Conservation (phyloP, 345 rosid species). For the Erysimum cheiranthoides region DNA sequence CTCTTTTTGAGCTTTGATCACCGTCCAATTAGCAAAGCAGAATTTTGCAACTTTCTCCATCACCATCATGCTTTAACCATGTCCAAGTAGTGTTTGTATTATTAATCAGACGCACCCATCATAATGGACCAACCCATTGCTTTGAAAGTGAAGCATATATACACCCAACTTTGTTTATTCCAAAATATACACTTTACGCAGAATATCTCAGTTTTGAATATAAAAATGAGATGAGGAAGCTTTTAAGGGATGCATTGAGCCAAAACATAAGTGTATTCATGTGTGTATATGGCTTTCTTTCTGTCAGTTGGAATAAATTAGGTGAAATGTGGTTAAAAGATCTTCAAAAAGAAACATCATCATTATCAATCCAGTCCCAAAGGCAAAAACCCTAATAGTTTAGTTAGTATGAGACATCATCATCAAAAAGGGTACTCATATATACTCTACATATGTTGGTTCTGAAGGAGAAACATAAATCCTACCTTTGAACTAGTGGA, state of each 20-base stretch:
- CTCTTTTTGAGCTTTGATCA: constrained; percentile 30
- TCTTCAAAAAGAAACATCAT: constrained; percentile 23
- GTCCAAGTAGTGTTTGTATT: constrained; percentile 19
- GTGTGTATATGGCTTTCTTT: constrained; percentile 26
- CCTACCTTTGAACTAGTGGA: constrained; percentile 5
- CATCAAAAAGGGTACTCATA: constrained; percentile 8
- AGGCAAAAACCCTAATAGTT: constrained; percentile 8
- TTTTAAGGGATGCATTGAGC: constrained; percentile 40
- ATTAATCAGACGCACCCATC: constrained; percentile 34
- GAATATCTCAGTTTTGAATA: background rate
- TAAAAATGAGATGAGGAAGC: constrained; percentile 39
- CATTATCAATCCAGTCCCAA: constrained; percentile 19
- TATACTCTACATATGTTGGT: constrained; percentile 25
- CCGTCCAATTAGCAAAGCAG: constrained; percentile 44
- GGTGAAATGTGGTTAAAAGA: constrained; percentile 20
- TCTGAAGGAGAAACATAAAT: constrained; percentile 10
- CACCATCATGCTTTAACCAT: constrained; percentile 35
- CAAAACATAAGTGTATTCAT: constrained; percentile 38
- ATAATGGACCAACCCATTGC: constrained; percentile 43
- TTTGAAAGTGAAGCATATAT: constrained; percentile 44
- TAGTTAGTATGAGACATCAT: constrained; percentile 18
- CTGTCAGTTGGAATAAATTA: constrained; percentile 31
- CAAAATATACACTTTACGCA: constrained; percentile 24
- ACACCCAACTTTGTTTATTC: constrained; percentile 30
- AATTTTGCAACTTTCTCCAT: constrained; percentile 28